Evolutionary conservation across 352 stramenopile species (phyloP), one percentile per base, ranked within the genome.

Genomic region (Globisporangium camurandrum): DNA sequence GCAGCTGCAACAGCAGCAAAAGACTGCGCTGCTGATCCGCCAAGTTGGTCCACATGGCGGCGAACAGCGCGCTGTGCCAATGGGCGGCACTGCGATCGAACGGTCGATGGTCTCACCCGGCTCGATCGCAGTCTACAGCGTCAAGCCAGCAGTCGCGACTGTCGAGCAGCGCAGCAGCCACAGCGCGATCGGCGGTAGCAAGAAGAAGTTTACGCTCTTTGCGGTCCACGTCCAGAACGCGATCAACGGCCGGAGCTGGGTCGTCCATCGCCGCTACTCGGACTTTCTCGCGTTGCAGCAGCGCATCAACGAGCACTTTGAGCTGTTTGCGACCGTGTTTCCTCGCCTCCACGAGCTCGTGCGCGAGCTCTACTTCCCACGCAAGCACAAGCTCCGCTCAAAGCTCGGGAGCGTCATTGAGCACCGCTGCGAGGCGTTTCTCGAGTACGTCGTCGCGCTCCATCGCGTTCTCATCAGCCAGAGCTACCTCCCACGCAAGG

Each of bases 171-270:
- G 11, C 6, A 6, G 11, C 6, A 6, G 11, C 6, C 28, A 34
- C 8, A 6, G 11, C 23, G 54, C 61, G 34, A 44, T 44, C 19
- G 51, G 50, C 22, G n/a, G n/a, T n/a, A n/a, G n/a, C n/a, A n/a
- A n/a, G n/a, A 79, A 76, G 46, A 75, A 73, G 61, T 59, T 57
- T 33, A 78, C 71, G 33, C 53, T 86, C 39, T 88, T 84, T 43
- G 65, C 72, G 0, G 67, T 86, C 14, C 64, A 86, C 46, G 66
- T 85, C 44, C 77, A 86, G 60, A 88, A 87, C 46, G 75, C 77
- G 38, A 84, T 87, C 42, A 75, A 68, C 10, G 77, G 77, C 14
- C 69, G 75, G 28, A 84, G 69, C 27, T 88, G 77, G 77, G 66
- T 88, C 37, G 74, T 88, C 41, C 66, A 84, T 57, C 77, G 77